phyloP scores from a whole-genome alignment of 2,329 filamentous ascomycete species.

The Onygena corvina region DNA sequence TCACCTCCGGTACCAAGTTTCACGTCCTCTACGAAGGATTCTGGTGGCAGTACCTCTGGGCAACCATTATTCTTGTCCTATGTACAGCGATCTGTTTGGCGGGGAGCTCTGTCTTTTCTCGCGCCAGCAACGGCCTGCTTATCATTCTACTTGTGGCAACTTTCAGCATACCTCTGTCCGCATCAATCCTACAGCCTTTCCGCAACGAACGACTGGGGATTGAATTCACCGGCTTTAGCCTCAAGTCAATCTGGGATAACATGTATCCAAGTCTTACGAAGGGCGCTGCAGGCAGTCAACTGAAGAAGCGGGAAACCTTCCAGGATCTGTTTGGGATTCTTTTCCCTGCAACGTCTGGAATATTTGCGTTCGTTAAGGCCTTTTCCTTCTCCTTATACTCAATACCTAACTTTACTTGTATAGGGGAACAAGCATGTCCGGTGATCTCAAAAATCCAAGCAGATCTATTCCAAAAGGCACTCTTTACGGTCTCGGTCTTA shows the following conservation, averaged over 20 bases:
- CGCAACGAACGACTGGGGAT: constrained; percentile 49
- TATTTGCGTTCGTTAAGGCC: constrained; percentile 39
- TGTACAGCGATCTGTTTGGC: constrained; percentile 68
- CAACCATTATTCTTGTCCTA: constrained; percentile 56
- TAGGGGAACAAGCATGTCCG: constrained; percentile 76
- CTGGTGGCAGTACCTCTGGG: constrained; percentile 66
- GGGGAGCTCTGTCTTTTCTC: constrained; percentile 67
- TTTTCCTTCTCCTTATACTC: constrained; percentile 25
- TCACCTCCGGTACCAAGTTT: constrained; percentile 43
- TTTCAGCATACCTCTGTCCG: constrained; percentile 71
- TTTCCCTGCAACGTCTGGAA: constrained; percentile 57
- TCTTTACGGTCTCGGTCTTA: constrained; percentile 61
- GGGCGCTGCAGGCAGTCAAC: constrained; percentile 50
- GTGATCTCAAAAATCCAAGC: constrained; percentile 70
- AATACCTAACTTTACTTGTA: constrained; percentile 43
- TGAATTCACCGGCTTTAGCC: constrained; percentile 64
- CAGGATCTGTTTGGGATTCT: constrained; percentile 76
- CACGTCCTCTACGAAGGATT: constrained; percentile 56
- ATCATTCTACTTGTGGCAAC: constrained; percentile 60
- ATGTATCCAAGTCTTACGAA: constrained; percentile 54
- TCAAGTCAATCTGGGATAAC: constrained; percentile 60
- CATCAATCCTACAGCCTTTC: constrained; percentile 57
- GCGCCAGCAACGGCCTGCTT: constrained; percentile 65
- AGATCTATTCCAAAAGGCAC: constrained; percentile 78
- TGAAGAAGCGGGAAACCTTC: constrained; percentile 55